Evolutionary conservation across 257 asterid genomes (phyloP).

Genomic region (Fraxinus anomala): DNA sequence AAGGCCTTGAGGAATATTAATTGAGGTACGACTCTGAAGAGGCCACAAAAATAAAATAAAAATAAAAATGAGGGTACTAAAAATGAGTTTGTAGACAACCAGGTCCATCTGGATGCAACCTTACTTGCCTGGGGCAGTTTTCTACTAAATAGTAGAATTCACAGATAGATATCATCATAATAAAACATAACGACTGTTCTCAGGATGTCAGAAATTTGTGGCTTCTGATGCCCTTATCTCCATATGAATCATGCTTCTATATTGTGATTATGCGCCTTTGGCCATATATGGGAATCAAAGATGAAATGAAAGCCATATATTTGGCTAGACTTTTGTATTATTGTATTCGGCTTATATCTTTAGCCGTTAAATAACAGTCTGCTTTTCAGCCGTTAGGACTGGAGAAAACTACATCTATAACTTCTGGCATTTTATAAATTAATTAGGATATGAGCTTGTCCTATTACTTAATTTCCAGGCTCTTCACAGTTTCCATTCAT

Average conservation of each 20-base stretch:
- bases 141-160: background rate
- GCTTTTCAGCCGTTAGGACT: background rate
- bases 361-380: conserved; percentile 2
- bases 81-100: conserved; percentile 1
- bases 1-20: background rate
- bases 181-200: conserved; percentile 7
- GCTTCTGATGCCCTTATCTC: conserved; percentile 1
- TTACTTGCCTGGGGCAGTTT: background rate
- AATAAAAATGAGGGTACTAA: background rate
- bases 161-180: background rate
- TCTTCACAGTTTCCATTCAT: conserved; percentile 25
- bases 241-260: background rate
- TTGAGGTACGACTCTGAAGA: background rate
- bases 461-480: conserved; percentile 7
- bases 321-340: background rate
- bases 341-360: background rate
- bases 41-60: background rate
- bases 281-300: conserved; percentile 1
- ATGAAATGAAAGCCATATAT: conserved; percentile 15
- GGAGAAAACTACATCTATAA: conserved; percentile 1
- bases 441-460: background rate
- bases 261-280: background rate
- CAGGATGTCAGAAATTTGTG: background rate
- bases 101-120: background rate
- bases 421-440: conserved; percentile 9